These are phyloP conservation scores for Petrea volubilis DNA, from an alignment of 257 asterid species.

Conservation along the genomic window DNA sequence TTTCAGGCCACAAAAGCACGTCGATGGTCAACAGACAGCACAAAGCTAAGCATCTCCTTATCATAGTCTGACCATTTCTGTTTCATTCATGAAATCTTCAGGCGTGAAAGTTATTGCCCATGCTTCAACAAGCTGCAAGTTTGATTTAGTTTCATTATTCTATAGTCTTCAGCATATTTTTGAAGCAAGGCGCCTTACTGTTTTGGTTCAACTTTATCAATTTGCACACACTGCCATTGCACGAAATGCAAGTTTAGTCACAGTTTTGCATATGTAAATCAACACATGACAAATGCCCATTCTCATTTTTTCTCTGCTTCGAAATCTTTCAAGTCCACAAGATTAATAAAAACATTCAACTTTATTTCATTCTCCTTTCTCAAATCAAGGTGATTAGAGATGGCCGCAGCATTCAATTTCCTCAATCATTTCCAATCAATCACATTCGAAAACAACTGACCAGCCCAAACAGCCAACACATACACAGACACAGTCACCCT, in stretches of 20 bases:
- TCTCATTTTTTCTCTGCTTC: neutral
- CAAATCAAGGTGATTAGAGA: neutral
- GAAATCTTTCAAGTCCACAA: neutral
- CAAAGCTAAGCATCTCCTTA: neutral
- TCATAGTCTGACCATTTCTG: neutral
- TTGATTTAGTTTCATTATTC: no score
- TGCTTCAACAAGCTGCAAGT: no score
- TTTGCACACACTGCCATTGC: neutral
- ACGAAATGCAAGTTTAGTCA: neutral
- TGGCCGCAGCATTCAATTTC: neutral
- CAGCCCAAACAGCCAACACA: neutral
- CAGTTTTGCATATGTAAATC: neutral
- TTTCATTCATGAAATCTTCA: neutral
- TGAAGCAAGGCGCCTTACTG: neutral
- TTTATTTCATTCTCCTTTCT: neutral
- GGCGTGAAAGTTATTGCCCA: neutral
- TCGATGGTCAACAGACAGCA: no score
- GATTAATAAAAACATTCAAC: neutral
- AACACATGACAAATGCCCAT: neutral
- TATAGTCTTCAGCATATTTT: neutral
- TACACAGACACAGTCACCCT: neutral
- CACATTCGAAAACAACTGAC: neutral
- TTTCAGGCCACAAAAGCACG: neutral
- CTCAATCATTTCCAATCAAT: neutral
- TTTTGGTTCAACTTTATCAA: neutral